Conservation (phyloP, 768 basidiomycete genomes). For the Kwoniella sp. region DNA sequence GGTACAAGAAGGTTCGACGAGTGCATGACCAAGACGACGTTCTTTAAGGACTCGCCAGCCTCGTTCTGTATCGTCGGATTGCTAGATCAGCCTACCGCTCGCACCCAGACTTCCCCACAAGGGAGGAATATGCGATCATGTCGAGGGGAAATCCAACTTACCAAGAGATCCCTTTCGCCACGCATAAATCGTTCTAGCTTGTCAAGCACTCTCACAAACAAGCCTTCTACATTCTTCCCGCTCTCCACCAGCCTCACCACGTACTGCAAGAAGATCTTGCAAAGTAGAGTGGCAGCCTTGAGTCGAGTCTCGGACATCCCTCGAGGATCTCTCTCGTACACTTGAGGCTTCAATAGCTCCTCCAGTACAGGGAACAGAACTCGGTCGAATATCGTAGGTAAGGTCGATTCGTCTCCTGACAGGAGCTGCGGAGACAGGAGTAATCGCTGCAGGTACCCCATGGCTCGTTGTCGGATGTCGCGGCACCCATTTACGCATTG, state of each 20-base stretch:
- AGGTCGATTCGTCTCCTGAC: slow-evolving; percentile 64
- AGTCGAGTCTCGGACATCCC: slow-evolving; percentile 91
- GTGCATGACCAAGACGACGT: slow-evolving; percentile 93
- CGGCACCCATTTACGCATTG: slow-evolving; percentile 81
- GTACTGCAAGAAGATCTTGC: slow-evolving; percentile 94
- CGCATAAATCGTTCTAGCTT: slow-evolving; percentile 85
- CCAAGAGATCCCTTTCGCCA: slow-evolving; percentile 82
- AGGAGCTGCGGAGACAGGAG: slow-evolving; percentile 76
- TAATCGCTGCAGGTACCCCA: slow-evolving; percentile 78
- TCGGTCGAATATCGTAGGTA: slow-evolving; percentile 82
- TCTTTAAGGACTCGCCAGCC: slow-evolving; percentile 94
- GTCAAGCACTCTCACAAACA: slow-evolving; percentile 90
- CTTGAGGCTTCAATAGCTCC: slow-evolving; percentile 82
- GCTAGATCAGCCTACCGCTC: neutral
- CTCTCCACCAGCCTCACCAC: slow-evolving; percentile 69
- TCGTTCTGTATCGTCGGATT: slow-evolving; percentile 68
- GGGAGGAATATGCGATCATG: no score
- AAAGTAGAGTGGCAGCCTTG: slow-evolving; percentile 82
- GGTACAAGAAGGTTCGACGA: slow-evolving; percentile 81
- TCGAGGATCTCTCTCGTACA: slow-evolving; percentile 73
- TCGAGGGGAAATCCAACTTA: slow-evolving; percentile 58
- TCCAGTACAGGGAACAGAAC: slow-evolving; percentile 90
- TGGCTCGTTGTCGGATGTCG: slow-evolving; percentile 80
- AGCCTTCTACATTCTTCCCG: slow-evolving; percentile 62
- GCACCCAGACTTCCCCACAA: slow-evolving; percentile 2